phyloP scores from a whole-genome alignment of 495 filamentous ascomycete species.

The Xylaria castorea region DNA sequence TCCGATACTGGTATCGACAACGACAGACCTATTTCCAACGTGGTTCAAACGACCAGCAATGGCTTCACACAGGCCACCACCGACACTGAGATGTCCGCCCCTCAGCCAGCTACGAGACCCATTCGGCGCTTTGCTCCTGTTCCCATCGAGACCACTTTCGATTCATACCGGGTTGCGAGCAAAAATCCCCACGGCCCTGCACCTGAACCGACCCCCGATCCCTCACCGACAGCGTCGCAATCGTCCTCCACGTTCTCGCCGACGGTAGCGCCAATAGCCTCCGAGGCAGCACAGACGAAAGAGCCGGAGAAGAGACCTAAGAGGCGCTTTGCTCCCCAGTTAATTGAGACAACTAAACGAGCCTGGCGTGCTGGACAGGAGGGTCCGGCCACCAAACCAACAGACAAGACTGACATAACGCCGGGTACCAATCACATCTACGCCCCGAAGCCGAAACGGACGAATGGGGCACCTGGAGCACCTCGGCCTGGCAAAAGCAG shows the following conservation, averaged over 20 bases:
- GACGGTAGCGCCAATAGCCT: constrained; percentile 12
- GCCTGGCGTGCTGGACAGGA: constrained; percentile 60
- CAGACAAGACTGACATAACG: constrained; percentile 65
- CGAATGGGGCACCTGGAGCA: constrained; percentile 32
- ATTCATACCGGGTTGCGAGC: constrained; percentile 53
- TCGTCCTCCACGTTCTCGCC: constrained; percentile 30
- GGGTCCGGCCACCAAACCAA: constrained; percentile 56
- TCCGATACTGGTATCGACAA: background rate
- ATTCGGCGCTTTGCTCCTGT: constrained; percentile 61
- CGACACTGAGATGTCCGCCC: constrained; percentile 34
- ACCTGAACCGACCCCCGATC: constrained; percentile 58
- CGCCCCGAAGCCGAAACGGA: constrained; percentile 50
- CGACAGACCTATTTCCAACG: constrained; percentile 9
- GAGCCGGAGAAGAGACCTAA: constrained; percentile 38
- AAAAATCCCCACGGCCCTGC: constrained; percentile 43
- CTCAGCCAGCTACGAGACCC: constrained; percentile 28
- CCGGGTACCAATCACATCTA: constrained; percentile 65
- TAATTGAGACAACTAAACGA: constrained; percentile 70
- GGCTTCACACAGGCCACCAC: constrained; percentile 33
- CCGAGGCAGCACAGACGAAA: constrained; percentile 33
- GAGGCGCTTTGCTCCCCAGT: constrained; percentile 66
- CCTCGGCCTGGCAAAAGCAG: constrained; percentile 27
- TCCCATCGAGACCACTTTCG: constrained; percentile 66
- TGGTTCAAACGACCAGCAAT: constrained; percentile 35
- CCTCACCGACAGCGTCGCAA: constrained; percentile 51